Percentiles rank a stretch among this genome's conserved stretches.
These are phyloP conservation scores for Dendrothele bispora DNA, from an alignment of 768 basidiomycete genomes.

Conservation along the genomic window DNA sequence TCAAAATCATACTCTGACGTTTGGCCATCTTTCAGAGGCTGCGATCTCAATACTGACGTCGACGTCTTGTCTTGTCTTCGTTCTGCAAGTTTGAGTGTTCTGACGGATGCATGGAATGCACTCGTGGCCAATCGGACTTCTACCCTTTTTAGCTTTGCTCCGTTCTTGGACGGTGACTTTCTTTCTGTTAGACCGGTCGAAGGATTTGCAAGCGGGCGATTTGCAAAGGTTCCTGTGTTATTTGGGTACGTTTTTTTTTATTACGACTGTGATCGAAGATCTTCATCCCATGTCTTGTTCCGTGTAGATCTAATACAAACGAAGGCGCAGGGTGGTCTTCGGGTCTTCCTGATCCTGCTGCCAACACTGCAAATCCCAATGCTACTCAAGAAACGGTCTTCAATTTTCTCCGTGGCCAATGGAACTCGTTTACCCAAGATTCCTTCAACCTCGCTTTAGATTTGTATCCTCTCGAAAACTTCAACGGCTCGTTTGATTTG, in stretches of 20 bases:
- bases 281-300: too few relatives aligned
- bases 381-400: constrained; percentile 39
- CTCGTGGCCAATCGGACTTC: constrained; percentile 28
- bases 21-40: too few relatives aligned
- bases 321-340: constrained; percentile 45
- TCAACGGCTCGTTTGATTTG: constrained; percentile 31
- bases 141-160: constrained; percentile 39
- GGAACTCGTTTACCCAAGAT: constrained; percentile 23
- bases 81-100: constrained; percentile 20
- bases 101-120: constrained; percentile 34
- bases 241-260: constrained; percentile 38
- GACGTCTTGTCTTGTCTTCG: constrained; percentile 34
- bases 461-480: constrained; percentile 35
- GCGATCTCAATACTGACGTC: constrained; percentile 25
- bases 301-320: constrained; percentile 38
- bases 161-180: constrained; percentile 35
- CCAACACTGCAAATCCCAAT: constrained; percentile 38
- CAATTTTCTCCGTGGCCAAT: constrained; percentile 43
- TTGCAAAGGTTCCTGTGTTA: constrained; percentile 38
- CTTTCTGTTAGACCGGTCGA: constrained; percentile 36
- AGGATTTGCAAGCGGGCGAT: constrained; percentile 35
- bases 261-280: too few relatives aligned
- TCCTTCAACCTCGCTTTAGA: constrained; percentile 30
- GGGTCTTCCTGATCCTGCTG: constrained; percentile 28
- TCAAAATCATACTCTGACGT: too few relatives aligned